Percentiles rank a stretch among this genome's conserved stretches.
phyloP scores from a whole-genome alignment of 169 alveolate genomes.

The Plasmodium inui region DNA sequence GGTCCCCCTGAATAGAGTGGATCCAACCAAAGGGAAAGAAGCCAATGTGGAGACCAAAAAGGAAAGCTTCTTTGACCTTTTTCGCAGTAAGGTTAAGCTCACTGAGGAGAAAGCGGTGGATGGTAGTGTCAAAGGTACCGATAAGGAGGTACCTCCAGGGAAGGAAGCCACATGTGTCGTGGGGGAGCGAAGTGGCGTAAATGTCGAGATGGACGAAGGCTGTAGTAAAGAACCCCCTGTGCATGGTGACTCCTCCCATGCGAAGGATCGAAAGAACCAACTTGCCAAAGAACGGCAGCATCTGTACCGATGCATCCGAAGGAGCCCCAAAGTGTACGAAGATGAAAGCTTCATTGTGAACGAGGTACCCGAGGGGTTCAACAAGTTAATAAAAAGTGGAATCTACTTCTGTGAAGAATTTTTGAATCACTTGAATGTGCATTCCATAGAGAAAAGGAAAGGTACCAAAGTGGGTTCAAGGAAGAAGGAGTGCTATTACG shows the following conservation, averaged over 20 bases:
- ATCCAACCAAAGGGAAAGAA: background rate
- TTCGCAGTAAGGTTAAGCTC: background rate
- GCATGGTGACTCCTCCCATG: background rate
- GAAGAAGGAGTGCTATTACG: conserved; percentile 42
- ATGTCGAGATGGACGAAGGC: background rate
- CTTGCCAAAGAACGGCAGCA: background rate
- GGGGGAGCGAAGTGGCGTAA: background rate
- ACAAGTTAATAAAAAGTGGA: conserved; percentile 42
- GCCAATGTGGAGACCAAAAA: background rate
- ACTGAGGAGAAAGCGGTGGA: background rate
- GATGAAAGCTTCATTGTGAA: conserved; percentile 33
- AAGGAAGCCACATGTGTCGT: background rate
- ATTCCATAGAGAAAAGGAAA: conserved; percentile 13
- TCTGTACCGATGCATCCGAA: background rate
- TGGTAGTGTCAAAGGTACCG: background rate
- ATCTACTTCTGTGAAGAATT: conserved; percentile 39
- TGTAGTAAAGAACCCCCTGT: background rate
- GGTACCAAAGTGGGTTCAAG: conserved; percentile 5
- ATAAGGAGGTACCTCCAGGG: background rate
- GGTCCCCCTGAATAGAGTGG: background rate
- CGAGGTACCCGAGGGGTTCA: background rate
- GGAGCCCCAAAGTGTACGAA: conserved; percentile 23
- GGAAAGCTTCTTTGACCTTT: background rate
- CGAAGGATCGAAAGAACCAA: background rate
- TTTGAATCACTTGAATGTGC: conserved; percentile 18